These are phyloP conservation scores for Cercospora beticola DNA, from an alignment of 2,329 filamentous ascomycete genomes.

Conservation along the genomic window DNA sequence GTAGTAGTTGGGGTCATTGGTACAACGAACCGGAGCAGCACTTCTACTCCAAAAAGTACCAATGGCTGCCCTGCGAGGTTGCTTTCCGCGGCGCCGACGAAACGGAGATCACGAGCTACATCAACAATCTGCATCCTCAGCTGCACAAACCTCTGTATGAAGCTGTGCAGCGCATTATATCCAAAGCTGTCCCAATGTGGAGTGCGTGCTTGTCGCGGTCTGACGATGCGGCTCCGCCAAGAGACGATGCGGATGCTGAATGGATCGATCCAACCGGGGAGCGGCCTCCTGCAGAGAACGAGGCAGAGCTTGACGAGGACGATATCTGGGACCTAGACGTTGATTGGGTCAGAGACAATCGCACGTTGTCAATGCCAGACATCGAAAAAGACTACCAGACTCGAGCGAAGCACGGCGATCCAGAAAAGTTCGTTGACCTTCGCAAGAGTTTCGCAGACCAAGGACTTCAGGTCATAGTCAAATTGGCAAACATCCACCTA, in stretches of 20 bases:
- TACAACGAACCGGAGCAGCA: not conserved
- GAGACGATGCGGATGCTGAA: constrained; percentile 10
- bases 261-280: constrained; percentile 15
- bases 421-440: constrained; percentile 13
- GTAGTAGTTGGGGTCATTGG: not conserved
- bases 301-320: constrained; percentile 15
- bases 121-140: constrained; percentile 36
- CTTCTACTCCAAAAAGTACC: constrained; percentile 30
- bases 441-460: constrained; percentile 40
- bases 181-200: constrained; percentile 33
- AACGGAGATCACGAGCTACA: constrained; percentile 33
- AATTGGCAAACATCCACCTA: constrained; percentile 60
- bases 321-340: constrained; percentile 14
- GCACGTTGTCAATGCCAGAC: constrained; percentile 16
- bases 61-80: constrained; percentile 36
- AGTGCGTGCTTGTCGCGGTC: constrained; percentile 23
- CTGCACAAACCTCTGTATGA: constrained; percentile 28
- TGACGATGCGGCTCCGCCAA: not conserved
- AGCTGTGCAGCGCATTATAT: constrained; percentile 30
- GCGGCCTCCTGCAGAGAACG: constrained; percentile 6
- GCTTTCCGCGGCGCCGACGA: constrained; percentile 14
- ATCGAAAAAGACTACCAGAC: constrained; percentile 3
- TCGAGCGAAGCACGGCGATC: not conserved
- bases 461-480: constrained; percentile 63
- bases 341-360: constrained; percentile 10